These are phyloP conservation scores for Colletotrichum australisinense DNA, from an alignment of 2,329 filamentous ascomycete genomes.

Conservation along the genomic window DNA sequence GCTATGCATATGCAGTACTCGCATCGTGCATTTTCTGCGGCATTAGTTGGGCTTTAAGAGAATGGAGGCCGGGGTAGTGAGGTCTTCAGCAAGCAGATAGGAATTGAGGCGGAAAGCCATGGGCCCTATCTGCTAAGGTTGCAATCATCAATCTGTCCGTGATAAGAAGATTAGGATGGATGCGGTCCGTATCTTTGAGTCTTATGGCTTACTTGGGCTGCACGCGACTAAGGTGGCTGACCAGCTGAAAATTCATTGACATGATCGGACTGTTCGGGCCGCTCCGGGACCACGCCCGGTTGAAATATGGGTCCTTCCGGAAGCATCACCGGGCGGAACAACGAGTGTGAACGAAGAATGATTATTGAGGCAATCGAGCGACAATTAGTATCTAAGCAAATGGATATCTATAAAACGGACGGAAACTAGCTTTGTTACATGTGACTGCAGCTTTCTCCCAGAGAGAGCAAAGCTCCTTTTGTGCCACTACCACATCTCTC, in stretches of 20 bases:
- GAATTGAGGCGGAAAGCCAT: background rate
- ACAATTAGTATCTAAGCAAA: background rate
- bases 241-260: background rate
- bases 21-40: background rate
- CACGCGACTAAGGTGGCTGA: background rate
- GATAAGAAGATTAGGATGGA: background rate
- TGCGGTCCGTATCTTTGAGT: background rate
- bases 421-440: background rate
- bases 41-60: background rate
- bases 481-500: conserved; percentile 1
- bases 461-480: background rate
- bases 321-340: background rate
- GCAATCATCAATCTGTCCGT: background rate
- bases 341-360: background rate
- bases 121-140: background rate
- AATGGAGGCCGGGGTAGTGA: background rate
- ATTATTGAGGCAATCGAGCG: background rate
- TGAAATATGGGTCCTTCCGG: background rate
- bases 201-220: background rate
- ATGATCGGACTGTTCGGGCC: background rate
- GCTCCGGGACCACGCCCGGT: background rate
- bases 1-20: too few relatives aligned
- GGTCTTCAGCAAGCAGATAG: background rate
- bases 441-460: background rate
- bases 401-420: background rate